Base-by-base conservation (phyloP, 495 filamentous ascomycete genomes). In the Ramalina intermedia region DNA sequence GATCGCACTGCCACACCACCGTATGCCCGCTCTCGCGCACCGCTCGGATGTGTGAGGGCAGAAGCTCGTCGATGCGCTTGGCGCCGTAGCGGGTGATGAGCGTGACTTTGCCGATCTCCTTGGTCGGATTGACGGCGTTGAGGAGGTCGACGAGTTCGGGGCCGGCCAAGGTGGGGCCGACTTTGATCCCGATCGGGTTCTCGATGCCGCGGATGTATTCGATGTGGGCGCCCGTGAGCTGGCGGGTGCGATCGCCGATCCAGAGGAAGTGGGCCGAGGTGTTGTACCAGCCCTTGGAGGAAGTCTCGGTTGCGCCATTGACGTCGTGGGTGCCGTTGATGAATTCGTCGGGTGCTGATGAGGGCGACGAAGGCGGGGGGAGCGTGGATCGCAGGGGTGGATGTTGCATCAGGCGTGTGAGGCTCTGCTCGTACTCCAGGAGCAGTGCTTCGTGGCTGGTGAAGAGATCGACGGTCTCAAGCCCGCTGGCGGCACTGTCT, bases 231-330 rank as follows among this genome's bases (percentile, higher is more conserved):
- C 86, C 84, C 65, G 87, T 79, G 23, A 96, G 71, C 59, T 96
- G 90, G 27, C 91, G 79, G 1, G 91, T 98, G 47, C 91, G 84
- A 64, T 98, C 91, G 24, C 91, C 91, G 59, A 98, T 90, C 91
- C 91, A 98, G 58, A 98, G 72, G 69, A 98, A 96, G 64, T 96
- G 93, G 0, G 85, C 84, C n/a, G 85, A 91, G 1, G 91, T 96
- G 61, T 91, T 78, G 66, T 84, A 94, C 70, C 79, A 88, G 49
- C 71, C 69, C 57, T 71, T 74, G 18, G 18, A 44, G 23, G 53
- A 41, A 43, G 43, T 37, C 13, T 33, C 13, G 46, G 7, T 13
- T 17, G 17, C 26, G n/a, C 40, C 14, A 7, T 26, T 41, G 29
- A 14, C 38, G 42, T 18, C 11, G 35, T 46, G 23, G 47, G 41